Evolutionary conservation across 2,329 filamentous ascomycete genomes (phyloP), one percentile per base, ranked within the genome.

Genomic region (Exophiala viscosa): DNA sequence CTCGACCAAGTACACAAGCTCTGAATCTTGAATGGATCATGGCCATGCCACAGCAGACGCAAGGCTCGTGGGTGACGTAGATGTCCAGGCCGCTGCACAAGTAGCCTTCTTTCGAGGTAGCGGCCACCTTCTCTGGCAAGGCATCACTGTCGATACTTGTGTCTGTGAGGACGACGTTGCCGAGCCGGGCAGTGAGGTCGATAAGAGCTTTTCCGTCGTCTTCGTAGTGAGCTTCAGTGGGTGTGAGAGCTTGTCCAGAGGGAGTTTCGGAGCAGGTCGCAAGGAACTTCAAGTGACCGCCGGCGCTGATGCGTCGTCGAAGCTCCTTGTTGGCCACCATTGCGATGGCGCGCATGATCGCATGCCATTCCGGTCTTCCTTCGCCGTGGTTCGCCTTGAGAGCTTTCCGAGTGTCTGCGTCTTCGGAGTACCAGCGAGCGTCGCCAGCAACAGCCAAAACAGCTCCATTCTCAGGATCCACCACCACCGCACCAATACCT

Each of bases 21-120:
- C 88, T 85, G 78, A 99, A 96, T 45, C 93, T 83, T 7, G 92
- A 96, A 67, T 97, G 91, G 17, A 97, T 78, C 62, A 97, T 87
- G 1, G 89, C 93, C 93, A 97, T 97, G 33, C 88, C 90, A 72
- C 93, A 99, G 82, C 95, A 95, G 55, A 95, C 82, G 67, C 93
- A 99, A 4, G 93, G 93, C 72, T 99, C 93, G 66, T 97, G 91
- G 2, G 91, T 96, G 55, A 95, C 78, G 72, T 96, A 97, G 51
- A 99, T 81, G 70, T 97, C 92, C 28, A 99, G 80, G 49, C 90
- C 88, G 61, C 95, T 90, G 72, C 92, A 97, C 15, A 99, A 83
- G 68, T 99, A 99, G 48, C 92, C 92, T 61, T 90, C 88, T 31
- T 82, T 39, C 28, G 55, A 54, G 80, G 59, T 77, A 81, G 35